A percentile compares a stretch with the other conserved stretches of the same genome.
Conservation (phyloP, 2,329 filamentous ascomycete species). For the Penicillium sp. region DNA sequence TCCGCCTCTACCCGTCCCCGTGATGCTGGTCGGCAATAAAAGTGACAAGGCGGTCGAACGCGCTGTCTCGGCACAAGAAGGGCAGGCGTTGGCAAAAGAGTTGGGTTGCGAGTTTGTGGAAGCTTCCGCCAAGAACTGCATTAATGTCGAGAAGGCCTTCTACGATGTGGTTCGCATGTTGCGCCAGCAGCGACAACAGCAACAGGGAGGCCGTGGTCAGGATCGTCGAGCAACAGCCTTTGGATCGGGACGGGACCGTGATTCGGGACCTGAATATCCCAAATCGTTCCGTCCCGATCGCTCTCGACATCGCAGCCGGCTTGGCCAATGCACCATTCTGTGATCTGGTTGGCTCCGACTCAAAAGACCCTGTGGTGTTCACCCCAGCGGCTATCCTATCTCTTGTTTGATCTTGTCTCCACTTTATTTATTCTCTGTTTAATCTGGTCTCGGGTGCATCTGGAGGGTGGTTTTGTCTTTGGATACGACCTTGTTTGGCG, state of each 20-base stretch:
- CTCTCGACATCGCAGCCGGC: conserved; percentile 32
- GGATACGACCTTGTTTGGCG: conserved; percentile 23
- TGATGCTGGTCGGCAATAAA: conserved; percentile 99
- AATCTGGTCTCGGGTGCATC: conserved; percentile 23
- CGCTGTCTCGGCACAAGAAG: conserved; percentile 94
- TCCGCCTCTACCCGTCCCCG: conserved; percentile 65
- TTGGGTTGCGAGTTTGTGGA: conserved; percentile 95
- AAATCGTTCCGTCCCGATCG: conserved; percentile 38
- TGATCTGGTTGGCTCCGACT: conserved; percentile 23
- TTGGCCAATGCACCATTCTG: conserved; percentile 35
- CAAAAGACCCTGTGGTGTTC: too few relatives aligned
- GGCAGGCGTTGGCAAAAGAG: conserved; percentile 82
- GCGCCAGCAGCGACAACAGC: conserved; percentile 67
- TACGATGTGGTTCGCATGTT: conserved; percentile 94
- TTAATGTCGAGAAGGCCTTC: conserved; percentile 97
- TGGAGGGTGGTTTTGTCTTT: conserved; percentile 25
- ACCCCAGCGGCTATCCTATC: too few relatives aligned
- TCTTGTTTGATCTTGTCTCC: conserved; percentile 9
- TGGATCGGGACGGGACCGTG: conserved; percentile 32
- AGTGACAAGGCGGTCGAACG: conserved; percentile 93
- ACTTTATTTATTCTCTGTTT: conserved; percentile 10
- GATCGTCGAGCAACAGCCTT: conserved; percentile 37
- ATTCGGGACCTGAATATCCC: conserved; percentile 37
- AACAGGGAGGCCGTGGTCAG: conserved; percentile 31
- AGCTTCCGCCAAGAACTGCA: conserved; percentile 93